Evolutionary conservation across 2,329 filamentous ascomycete species (phyloP).

Genomic region (Neoascochyta sp.): DNA sequence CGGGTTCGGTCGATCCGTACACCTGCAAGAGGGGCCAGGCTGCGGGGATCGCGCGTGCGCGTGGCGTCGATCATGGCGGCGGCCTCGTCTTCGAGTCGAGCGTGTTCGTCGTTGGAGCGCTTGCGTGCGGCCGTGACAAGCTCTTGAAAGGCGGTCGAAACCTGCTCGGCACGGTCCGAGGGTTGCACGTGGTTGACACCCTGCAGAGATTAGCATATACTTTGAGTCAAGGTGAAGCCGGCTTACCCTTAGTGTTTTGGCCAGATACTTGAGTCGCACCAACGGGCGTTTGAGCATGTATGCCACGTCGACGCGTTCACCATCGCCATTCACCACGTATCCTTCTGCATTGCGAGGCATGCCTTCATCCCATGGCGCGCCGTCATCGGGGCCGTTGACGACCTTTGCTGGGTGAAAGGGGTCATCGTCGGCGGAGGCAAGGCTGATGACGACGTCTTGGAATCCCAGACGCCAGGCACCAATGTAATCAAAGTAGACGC

Average conservation of each 20-base stretch:
- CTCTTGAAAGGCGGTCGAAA: constrained; percentile 62
- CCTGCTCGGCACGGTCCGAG: constrained; percentile 56
- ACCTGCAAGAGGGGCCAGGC: constrained; percentile 65
- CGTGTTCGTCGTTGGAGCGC: constrained; percentile 68
- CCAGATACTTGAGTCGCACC: constrained; percentile 80
- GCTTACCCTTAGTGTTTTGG: constrained; percentile 72
- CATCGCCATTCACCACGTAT: constrained; percentile 65
- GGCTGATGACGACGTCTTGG: constrained; percentile 88
- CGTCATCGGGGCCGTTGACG: constrained; percentile 44
- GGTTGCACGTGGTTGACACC: constrained; percentile 57
- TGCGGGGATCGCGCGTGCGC: constrained; percentile 73
- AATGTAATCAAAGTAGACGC: constrained; percentile 81
- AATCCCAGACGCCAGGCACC: constrained; percentile 89
- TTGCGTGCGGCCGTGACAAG: constrained; percentile 75
- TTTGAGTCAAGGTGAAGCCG: too few species aligned
- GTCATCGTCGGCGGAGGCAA: constrained; percentile 70
- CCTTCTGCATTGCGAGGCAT: constrained; percentile 58
- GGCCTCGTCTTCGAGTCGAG: constrained; percentile 77
- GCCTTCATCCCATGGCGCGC: constrained; percentile 52
- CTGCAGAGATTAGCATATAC: too few species aligned
- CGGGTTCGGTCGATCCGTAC: constrained; percentile 71
- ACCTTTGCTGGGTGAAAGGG: constrained; percentile 47
- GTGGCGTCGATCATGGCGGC: constrained; percentile 79
- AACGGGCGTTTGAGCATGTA: constrained; percentile 87
- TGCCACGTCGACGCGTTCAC: constrained; percentile 89